Percentiles rank a stretch among this genome's conserved stretches.
Evolutionary conservation across 164 flowering plant species (phyloP).

Genomic region (Paratinospora sagittata): DNA sequence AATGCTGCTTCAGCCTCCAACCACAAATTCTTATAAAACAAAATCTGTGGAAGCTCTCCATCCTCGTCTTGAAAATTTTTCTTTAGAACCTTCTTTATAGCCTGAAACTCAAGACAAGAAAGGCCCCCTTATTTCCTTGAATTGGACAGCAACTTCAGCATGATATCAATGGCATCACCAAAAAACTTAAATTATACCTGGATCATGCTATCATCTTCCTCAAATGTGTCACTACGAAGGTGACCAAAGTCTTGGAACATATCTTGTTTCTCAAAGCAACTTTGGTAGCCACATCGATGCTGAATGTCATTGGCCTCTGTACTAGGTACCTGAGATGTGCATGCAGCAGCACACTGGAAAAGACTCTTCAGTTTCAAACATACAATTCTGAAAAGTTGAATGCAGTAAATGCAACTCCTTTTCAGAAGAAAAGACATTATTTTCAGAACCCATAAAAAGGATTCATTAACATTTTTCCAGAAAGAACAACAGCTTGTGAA

Average conservation of each 20-base stretch:
- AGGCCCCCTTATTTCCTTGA: background rate
- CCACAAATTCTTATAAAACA: slow-evolving; percentile 73
- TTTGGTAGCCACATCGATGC: slow-evolving; percentile 7
- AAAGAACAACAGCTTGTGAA: background rate
- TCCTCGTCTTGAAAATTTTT: slow-evolving; percentile 46
- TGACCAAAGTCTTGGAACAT: slow-evolving; percentile 12
- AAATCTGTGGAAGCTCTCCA: slow-evolving; percentile 35
- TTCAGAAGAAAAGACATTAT: background rate
- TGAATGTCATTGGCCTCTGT: slow-evolving; percentile 11
- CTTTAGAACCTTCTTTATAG: slow-evolving; percentile 43
- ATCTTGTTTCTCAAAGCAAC: slow-evolving; percentile 16
- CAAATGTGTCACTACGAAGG: slow-evolving; percentile 15
- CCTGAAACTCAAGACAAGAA: slow-evolving; percentile 34
- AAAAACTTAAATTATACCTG: slow-evolving; percentile 34
- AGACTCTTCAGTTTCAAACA: background rate
- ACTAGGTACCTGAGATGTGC: slow-evolving; percentile 5
- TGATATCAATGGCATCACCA: background rate
- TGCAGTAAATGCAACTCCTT: background rate
- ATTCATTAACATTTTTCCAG: background rate
- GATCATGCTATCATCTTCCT: slow-evolving; percentile 33
- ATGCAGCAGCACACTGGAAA: slow-evolving; percentile 20
- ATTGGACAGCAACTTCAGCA: background rate
- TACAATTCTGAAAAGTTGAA: background rate
- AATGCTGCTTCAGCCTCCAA: slow-evolving; percentile 89
- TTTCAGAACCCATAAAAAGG: background rate